These are phyloP conservation scores for Phlegmacium glaucopus DNA, from an alignment of 768 basidiomycete species.

Conservation along the genomic window DNA sequence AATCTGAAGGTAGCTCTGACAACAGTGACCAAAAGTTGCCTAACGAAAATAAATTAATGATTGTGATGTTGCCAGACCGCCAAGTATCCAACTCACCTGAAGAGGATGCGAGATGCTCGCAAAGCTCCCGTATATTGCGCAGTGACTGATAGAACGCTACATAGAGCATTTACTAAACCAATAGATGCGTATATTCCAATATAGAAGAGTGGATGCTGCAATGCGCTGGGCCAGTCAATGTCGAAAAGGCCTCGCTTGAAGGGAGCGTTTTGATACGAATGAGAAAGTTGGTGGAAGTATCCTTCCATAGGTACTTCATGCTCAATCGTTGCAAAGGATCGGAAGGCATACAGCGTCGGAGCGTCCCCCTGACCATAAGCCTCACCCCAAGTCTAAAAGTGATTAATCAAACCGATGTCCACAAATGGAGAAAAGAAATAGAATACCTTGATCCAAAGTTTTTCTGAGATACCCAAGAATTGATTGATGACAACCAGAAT, in stretches of 20 bases:
- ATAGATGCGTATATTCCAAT: conserved; percentile 58
- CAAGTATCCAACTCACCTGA: conserved; percentile 22
- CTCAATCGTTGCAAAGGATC: conserved; percentile 33
- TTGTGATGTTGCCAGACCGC: not conserved
- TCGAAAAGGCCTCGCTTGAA: conserved; percentile 25
- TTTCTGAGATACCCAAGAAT: conserved; percentile 53
- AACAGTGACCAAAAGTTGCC: conserved; percentile 60
- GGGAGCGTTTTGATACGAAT: conserved; percentile 20
- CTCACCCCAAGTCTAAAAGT: conserved; percentile 62
- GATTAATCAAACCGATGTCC: not conserved
- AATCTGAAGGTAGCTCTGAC: conserved; percentile 83
- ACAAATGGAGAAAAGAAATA: not conserved
- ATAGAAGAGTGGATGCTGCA: conserved; percentile 62
- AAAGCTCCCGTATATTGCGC: conserved; percentile 55
- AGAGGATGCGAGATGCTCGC: conserved; percentile 35
- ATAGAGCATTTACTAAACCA: conserved; percentile 41
- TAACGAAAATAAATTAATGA: conserved; percentile 41
- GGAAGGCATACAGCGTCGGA: conserved; percentile 28
- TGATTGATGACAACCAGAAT: conserved; percentile 49
- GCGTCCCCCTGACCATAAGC: conserved; percentile 38
- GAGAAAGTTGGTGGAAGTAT: conserved; percentile 23
- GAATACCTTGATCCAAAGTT: conserved; percentile 70
- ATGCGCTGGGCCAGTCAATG: conserved; percentile 41
- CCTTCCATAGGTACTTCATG: conserved; percentile 35
- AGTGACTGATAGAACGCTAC: conserved; percentile 40